Evolutionary conservation across 768 basidiomycete species (phyloP).

Genomic region (Mycena indigotica): DNA sequence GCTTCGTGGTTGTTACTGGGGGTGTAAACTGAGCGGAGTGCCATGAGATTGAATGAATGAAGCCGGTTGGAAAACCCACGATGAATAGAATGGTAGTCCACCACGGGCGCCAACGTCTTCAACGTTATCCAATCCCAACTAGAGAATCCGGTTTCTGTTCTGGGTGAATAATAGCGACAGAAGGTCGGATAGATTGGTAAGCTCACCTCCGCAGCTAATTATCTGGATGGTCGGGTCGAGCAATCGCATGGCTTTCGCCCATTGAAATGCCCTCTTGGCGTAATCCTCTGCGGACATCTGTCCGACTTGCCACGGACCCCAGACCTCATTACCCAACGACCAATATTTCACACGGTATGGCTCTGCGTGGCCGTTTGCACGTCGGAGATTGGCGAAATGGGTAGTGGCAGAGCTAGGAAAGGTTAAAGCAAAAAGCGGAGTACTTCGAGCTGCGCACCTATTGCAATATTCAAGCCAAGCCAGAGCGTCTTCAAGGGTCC

Average conservation of each 20-base stretch:
- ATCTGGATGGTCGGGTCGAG: constrained; percentile 59
- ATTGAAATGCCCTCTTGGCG: constrained; percentile 56
- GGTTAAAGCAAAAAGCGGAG: neutral
- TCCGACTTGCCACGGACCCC: constrained; percentile 61
- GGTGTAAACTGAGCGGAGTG: constrained; percentile 37
- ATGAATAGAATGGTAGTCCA: constrained; percentile 55
- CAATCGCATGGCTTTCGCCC: constrained; percentile 61
- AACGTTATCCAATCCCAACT: constrained; percentile 48
- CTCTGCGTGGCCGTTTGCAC: constrained; percentile 58
- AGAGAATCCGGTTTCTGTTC: constrained; percentile 41
- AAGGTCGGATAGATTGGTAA: constrained; percentile 5
- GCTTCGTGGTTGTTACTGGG: constrained; percentile 48
- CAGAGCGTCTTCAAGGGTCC: constrained; percentile 60
- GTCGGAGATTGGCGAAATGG: constrained; percentile 57
- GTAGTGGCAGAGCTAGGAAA: constrained; percentile 40
- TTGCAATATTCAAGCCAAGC: constrained; percentile 69
- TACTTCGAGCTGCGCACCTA: too few relatives aligned
- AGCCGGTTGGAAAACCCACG: constrained; percentile 25
- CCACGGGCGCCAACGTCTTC: constrained; percentile 44
- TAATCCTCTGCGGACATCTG: constrained; percentile 59
- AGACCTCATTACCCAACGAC: constrained; percentile 56
- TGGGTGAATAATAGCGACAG: constrained; percentile 10
- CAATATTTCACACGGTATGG: constrained; percentile 56
- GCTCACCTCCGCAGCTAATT: constrained; percentile 54
- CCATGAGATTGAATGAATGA: neutral